phyloP scores from a whole-genome alignment of 2,329 filamentous ascomycete genomes.

The Diplodia seriata region DNA sequence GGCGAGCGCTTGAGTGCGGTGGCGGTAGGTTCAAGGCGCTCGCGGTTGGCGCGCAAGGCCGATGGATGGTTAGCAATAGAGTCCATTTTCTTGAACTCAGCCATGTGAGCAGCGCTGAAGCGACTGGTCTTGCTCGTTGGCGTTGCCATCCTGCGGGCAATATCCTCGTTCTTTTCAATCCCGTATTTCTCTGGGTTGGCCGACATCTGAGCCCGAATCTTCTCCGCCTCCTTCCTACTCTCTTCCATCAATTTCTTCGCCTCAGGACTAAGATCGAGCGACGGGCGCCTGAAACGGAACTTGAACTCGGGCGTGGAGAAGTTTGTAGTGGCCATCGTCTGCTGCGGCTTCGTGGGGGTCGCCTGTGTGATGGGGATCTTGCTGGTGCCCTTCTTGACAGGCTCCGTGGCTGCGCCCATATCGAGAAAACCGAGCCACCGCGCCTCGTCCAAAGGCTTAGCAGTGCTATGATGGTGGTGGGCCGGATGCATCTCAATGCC shows the following conservation, averaged over 20 bases:
- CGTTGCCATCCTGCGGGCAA: slow-evolving; percentile 75
- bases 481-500: slow-evolving; percentile 90
- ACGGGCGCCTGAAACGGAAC: slow-evolving; percentile 66
- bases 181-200: slow-evolving; percentile 58
- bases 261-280: slow-evolving; percentile 66
- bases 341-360: slow-evolving; percentile 67
- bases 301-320: slow-evolving; percentile 63
- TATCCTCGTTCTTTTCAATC: slow-evolving; percentile 49
- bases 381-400: slow-evolving; percentile 48
- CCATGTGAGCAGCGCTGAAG: slow-evolving; percentile 85
- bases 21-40: slow-evolving; percentile 58
- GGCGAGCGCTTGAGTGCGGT: slow-evolving; percentile 49
- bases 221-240: slow-evolving; percentile 73
- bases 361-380: slow-evolving; percentile 57
- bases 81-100: slow-evolving; percentile 96
- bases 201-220: slow-evolving; percentile 72
- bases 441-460: slow-evolving; percentile 78
- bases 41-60: slow-evolving; percentile 69
- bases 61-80: slow-evolving; percentile 89
- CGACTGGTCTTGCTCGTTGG: slow-evolving; percentile 79
- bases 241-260: slow-evolving; percentile 68
- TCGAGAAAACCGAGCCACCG: slow-evolving; percentile 78
- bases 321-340: slow-evolving; percentile 25
- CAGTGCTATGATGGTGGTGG: slow-evolving; percentile 76
- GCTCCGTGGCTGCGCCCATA: slow-evolving; percentile 65